Base-by-base conservation (phyloP, 2,329 filamentous ascomycete species). In the Knufia petricola region DNA sequence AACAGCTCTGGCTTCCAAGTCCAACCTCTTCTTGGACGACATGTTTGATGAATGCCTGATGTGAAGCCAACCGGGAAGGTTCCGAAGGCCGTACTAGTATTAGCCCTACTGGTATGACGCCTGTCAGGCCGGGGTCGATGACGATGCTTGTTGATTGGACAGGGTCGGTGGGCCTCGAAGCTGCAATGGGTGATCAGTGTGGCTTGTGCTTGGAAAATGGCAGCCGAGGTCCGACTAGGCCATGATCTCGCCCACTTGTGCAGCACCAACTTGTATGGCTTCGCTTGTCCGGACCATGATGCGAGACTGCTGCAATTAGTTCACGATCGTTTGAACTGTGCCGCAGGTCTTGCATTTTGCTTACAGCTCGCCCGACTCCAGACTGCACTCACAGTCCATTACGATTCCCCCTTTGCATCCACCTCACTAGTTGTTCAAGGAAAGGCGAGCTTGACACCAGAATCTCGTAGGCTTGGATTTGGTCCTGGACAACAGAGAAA, bases 1-100 rank as follows among this genome's bases (percentile, higher is more conserved):
- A 23, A 37, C 47, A 6, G 55, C 55, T 46, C 53, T 52, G 24
- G 46, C 46, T 46, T 58, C 55, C 21, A 58, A 49, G 19, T 39
- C 51, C 7, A 49, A 44, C 32, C 30, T 46, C 12, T 23, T 15
- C 10, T 28, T 28, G 26, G 26, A 6, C 26, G 26, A 28, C 26
- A 36, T 36, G 7, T 36, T 36, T 36, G 7, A 36, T 6, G 32
- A 36, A 36, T 6, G 7, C n/a, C 34, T 4, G 15, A 7, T n/a
- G 34, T n/a, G 6, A n/a, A 37, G 13, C 4, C 34, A 37, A n/a
- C n/a, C n/a, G n/a, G n/a, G n/a, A n/a, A n/a, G n/a, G n/a, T 38
- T 20, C 12, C 12, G 12, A n/a, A 15, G 12, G 17, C 34, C n/a
- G n/a, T n/a, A n/a, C n/a, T n/a, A n/a, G n/a, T n/a, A n/a, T n/a